phyloP scores from a whole-genome alignment of 1,284 basidiomycete species.

The Mrakiaceae sp. region DNA sequence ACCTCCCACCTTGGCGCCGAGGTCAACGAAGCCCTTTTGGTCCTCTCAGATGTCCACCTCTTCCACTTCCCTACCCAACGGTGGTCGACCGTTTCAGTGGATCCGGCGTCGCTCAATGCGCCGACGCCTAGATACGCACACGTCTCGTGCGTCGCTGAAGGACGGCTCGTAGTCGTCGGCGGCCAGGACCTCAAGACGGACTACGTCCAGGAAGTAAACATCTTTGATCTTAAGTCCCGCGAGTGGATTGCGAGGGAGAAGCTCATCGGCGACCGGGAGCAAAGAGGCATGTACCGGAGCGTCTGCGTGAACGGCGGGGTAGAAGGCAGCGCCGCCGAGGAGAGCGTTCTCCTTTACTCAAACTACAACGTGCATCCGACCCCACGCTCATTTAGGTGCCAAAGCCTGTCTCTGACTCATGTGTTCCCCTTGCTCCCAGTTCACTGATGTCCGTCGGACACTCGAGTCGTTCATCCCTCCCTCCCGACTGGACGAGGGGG shows the following conservation, averaged over 20 bases:
- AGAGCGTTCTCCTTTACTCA: conserved; percentile 64
- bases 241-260: conserved; percentile 66
- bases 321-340: conserved; percentile 27
- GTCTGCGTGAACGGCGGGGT: conserved; percentile 40
- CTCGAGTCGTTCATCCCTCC: conserved; percentile 71
- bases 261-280: neutral
- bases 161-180: conserved; percentile 81
- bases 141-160: conserved; percentile 66
- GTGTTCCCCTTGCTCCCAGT: conserved; percentile 45
- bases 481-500: conserved; percentile 48
- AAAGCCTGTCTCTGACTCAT: conserved; percentile 23
- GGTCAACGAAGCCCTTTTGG: conserved; percentile 20
- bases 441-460: conserved; percentile 87
- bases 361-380: conserved; percentile 65
- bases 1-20: conserved; percentile 11
- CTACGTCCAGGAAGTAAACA: conserved; percentile 79
- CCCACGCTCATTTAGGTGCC: neutral
- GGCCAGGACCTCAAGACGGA: conserved; percentile 57
- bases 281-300: conserved; percentile 36
- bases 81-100: conserved; percentile 19
- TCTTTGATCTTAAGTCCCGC: conserved; percentile 61
- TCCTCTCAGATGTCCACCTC: conserved; percentile 17
- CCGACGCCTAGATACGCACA: conserved; percentile 83
- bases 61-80: conserved; percentile 19
- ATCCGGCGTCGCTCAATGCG: conserved; percentile 31